Percentiles rank a stretch among this genome's conserved stretches.
Evolutionary conservation across 148 eudicot genomes (phyloP).

Genomic region (Beta vulgaris): DNA sequence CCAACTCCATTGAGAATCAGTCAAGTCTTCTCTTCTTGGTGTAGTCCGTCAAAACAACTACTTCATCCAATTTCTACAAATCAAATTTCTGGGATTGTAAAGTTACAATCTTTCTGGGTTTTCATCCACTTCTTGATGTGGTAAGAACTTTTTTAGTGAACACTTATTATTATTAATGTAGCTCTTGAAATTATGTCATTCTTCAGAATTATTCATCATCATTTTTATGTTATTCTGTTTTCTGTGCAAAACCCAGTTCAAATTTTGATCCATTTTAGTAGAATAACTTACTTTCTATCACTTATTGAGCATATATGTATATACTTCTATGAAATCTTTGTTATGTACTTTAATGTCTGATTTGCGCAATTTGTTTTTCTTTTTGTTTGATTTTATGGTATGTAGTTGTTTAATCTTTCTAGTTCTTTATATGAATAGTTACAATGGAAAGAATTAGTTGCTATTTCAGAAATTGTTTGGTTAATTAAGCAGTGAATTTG

Average conservation of each 20-base stretch:
- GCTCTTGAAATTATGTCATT: neutral
- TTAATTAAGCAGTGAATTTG: neutral
- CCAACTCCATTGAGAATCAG: constrained; percentile 10
- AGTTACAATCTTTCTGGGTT: constrained; percentile 1
- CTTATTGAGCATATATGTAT: too few relatives aligned
- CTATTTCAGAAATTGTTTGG: neutral
- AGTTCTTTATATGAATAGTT: neutral
- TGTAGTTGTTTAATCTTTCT: too few relatives aligned
- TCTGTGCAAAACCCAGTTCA: constrained; percentile 11
- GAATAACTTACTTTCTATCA: neutral
- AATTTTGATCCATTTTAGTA: neutral
- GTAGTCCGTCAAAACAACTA: neutral
- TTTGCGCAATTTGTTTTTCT: neutral
- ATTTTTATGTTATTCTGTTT: neutral
- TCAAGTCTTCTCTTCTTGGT: constrained; percentile 3
- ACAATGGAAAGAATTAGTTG: neutral
- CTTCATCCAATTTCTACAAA: too few relatives aligned
- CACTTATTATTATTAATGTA: neutral
- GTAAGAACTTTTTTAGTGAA: neutral
- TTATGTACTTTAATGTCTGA: neutral
- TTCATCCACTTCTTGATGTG: neutral
- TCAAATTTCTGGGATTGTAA: neutral
- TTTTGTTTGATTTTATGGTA: neutral
- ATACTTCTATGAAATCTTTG: neutral
- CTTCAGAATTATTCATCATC: too few relatives aligned